Base-by-base conservation (phyloP, 2,329 filamentous ascomycete species). In the Emmonsiellopsis sp. region DNA sequence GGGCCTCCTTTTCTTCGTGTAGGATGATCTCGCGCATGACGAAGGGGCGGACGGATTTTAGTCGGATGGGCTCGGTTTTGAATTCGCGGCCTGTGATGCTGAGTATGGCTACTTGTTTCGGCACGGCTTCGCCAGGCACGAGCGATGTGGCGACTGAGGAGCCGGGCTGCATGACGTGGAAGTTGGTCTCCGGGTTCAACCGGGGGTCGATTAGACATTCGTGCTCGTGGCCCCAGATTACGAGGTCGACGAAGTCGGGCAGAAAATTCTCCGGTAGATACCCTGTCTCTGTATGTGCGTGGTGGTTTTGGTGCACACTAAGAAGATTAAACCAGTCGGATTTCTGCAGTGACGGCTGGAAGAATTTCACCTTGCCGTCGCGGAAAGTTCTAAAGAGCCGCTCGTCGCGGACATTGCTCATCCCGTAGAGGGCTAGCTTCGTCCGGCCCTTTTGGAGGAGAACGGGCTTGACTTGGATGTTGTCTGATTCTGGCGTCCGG, bases 151-250 rank as follows among this genome's bases (percentile, higher is more conserved):
- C 93, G 0, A 98, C 86, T 0, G 93, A 97, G 0, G 93, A 98
- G 0, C 93, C 93, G 0, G 93, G 93, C 63, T 98, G 93, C 82
- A 98, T 96, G 58, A 98, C 92, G 61, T 93, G 84, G 61, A 98
- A 98, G 0, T 86, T 86, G 47, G 86, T 95, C 63, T 95, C 89
- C 0, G 87, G 82, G 62, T 97, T 98, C 46, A 83, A 77, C 1
- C 76, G 74, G 0, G 93, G 93, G 44, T 95, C 84, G 58, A 98
- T 95, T 6, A 92, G 68, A 65, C 93, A 98, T 68, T 98, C 92
- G 65, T 98, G 93, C 69, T 98, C 93, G 63, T 98, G 93, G 2
- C 93, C 93, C 93, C 93, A 98, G 49, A 98, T 80, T 0, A 98
- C 83, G 4, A 98, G 77, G 64, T 98, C 87, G 58, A 98, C 75